A percentile compares a stretch with the other conserved stretches of the same genome.
Conservation (phyloP, 2,329 filamentous ascomycete species). For the Fusarium liriodendri region DNA sequence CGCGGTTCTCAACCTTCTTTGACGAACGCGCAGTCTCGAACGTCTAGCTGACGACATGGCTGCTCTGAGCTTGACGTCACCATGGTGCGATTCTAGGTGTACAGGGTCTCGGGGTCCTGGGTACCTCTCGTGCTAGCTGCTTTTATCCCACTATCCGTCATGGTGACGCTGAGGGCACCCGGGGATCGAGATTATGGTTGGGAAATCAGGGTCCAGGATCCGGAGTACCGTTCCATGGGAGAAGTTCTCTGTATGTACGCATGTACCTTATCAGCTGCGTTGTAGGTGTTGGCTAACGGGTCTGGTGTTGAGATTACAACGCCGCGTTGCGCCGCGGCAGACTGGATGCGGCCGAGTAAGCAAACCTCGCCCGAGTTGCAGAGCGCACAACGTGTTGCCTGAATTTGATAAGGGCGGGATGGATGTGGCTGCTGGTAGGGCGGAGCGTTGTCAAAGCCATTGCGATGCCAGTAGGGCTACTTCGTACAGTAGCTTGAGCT, state of each 20-base stretch:
- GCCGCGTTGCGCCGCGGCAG: slow-evolving; percentile 9
- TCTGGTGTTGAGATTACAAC: slow-evolving; percentile 1
- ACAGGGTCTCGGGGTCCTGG: slow-evolving; percentile 35
- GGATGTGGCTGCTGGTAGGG: not conserved
- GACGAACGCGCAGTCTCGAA: slow-evolving; percentile 14
- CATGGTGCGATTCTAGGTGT: slow-evolving; percentile 37
- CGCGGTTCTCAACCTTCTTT: slow-evolving; percentile 2
- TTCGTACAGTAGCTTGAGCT: not conserved
- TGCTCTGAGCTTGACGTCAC: slow-evolving; percentile 42
- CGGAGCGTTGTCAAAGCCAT: not conserved
- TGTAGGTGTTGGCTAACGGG: not conserved
- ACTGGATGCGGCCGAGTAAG: slow-evolving; percentile 22
- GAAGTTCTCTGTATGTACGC: slow-evolving; percentile 7
- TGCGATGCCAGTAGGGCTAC: not conserved
- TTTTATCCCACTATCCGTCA: slow-evolving; percentile 39
- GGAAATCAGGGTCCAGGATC: slow-evolving; percentile 46
- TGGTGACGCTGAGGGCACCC: slow-evolving; percentile 34
- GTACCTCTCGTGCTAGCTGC: slow-evolving; percentile 20
- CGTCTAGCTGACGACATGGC: slow-evolving; percentile 23
- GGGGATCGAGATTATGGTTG: slow-evolving; percentile 47
- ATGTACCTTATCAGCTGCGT: not conserved
- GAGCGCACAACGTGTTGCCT: not conserved
- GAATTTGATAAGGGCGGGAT: not conserved
- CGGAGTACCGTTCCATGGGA: slow-evolving; percentile 31
- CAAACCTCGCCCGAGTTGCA: slow-evolving; percentile 4